Evolutionary conservation across 805 yeast genomes (phyloP).

Genomic region (Wickerhamiella dianesei): DNA sequence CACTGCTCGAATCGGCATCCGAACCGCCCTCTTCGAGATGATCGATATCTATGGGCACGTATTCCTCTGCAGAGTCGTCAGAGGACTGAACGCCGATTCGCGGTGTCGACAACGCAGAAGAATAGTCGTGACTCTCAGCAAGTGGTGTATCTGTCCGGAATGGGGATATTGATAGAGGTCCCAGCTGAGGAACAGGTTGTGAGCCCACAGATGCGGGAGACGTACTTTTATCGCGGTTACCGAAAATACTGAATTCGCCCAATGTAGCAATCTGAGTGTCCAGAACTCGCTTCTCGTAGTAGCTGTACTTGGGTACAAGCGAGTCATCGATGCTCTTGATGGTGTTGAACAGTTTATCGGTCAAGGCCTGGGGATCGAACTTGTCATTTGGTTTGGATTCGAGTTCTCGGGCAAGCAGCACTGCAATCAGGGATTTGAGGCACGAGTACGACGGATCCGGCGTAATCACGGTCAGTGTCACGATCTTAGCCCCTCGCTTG

Average conservation of each 20-base stretch:
- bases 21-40: neutral
- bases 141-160: neutral
- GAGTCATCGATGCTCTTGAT: constrained; percentile 21
- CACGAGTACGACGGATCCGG: constrained; percentile 38
- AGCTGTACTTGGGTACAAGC: constrained; percentile 20
- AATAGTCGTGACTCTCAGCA: neutral
- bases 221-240: neutral
- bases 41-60: constrained; percentile 9
- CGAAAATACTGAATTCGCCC: constrained; percentile 5
- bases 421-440: constrained; percentile 44
- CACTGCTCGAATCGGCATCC: neutral
- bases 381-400: constrained; percentile 26
- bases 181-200: constrained; percentile 19
- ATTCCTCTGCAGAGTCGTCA: neutral
- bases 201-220: neutral
- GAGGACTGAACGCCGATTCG: constrained; percentile 12
- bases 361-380: constrained; percentile 18
- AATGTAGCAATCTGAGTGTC: constrained; percentile 6
- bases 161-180: neutral
- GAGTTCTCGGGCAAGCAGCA: constrained; percentile 31
- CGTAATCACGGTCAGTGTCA: constrained; percentile 47
- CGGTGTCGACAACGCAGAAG: constrained; percentile 22
- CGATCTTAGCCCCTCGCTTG: constrained; percentile 47
- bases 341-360: constrained; percentile 19
- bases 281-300: constrained; percentile 21